Evolutionary conservation across 2,329 filamentous ascomycete species (phyloP), one percentile per base, ranked within the genome.

Genomic region (Meredithiella fracta): DNA sequence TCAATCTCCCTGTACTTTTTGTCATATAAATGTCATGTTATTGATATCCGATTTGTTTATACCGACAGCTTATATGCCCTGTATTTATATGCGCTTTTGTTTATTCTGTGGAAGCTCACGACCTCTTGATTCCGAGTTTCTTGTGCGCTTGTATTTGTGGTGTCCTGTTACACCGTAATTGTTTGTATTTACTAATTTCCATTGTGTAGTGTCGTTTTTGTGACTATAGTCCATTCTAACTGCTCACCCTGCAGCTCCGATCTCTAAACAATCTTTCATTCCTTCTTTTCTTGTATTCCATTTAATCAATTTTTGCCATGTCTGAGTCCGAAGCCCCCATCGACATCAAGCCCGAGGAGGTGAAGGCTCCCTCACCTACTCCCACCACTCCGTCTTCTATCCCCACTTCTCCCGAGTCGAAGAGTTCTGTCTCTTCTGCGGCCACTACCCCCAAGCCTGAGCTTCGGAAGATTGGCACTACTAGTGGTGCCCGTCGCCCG

Each of bases 301-400:
- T 55, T 31, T 38, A 17, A 47, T 9, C 23, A 15, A 51, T 50
- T 31, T 22, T 53, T 61, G 67, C 38, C 60, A 75, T 75, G 73
- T 72, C 73, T 62, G 73, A 75, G 62, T 65, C 67, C 60, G 72
- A 74, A 61, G 69, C 67, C 61, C 67, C 70, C 64, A 72, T 73
- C 59, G 68, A 69, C 58, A 66, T 69, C 56, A 69, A 72, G 62
- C 67, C 66, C 59, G 71, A 73, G 38, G 71, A 72, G 60, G 69
- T 66, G 50, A 60, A 67, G 57, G 61, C 65, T 15, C 52, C 67
- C 66, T 22, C 63, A 64, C 44, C 66, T 22, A 60, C 67, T 15
- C 64, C 61, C 29, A 63, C 64, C 29, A 63, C 63, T 26, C n/a
- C n/a, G n/a, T 60, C 61, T 34, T 59, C 60, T 40, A 63, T 64